A percentile compares a stretch with the other conserved stretches of the same genome.
phyloP scores from a whole-genome alignment of 1,139 yeast genomes.

The Pichiaceae sp. region DNA sequence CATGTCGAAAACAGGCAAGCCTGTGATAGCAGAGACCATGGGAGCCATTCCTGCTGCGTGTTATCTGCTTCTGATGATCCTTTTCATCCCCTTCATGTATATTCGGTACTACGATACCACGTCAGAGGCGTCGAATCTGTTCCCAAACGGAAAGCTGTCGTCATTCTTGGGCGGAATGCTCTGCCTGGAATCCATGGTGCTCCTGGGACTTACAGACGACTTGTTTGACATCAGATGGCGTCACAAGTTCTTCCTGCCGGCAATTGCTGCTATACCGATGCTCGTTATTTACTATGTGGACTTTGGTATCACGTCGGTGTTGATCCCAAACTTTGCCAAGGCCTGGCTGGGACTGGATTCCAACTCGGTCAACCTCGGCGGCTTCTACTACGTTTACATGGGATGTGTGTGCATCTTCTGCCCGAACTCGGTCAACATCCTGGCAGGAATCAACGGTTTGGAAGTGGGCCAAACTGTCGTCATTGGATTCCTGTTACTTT shows the following conservation, averaged over 20 bases:
- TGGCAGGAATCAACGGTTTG: slow-evolving; percentile 93
- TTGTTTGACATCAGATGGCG: slow-evolving; percentile 95
- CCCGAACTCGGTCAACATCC: slow-evolving; percentile 92
- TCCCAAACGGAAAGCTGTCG: slow-evolving; percentile 81
- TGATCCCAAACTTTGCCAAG: slow-evolving; percentile 67
- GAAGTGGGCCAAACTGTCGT: slow-evolving; percentile 94
- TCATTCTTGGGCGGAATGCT: slow-evolving; percentile 80
- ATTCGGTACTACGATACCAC: slow-evolving; percentile 48
- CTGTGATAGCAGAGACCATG: slow-evolving; percentile 81
- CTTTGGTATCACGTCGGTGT: slow-evolving; percentile 86
- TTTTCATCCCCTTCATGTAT: slow-evolving; percentile 84
- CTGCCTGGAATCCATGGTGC: slow-evolving; percentile 74
- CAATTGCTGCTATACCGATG: slow-evolving; percentile 87
- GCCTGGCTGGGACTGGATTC: slow-evolving; percentile 21
- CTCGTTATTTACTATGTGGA: slow-evolving; percentile 88
- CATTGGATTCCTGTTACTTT: slow-evolving; percentile 57
- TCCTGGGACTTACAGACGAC: slow-evolving; percentile 90
- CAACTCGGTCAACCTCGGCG: slow-evolving; percentile 63
- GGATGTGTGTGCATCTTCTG: slow-evolving; percentile 85
- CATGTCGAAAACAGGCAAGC: slow-evolving; percentile 60
- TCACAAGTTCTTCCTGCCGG: slow-evolving; percentile 91
- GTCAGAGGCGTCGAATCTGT: slow-evolving; percentile 36
- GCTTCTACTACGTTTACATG: slow-evolving; percentile 80
- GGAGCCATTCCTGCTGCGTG: slow-evolving; percentile 83
- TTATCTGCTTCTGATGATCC: slow-evolving; percentile 71